Base-by-base conservation (phyloP, 1,284 basidiomycete genomes). In the Ganoderma meredithae region DNA sequence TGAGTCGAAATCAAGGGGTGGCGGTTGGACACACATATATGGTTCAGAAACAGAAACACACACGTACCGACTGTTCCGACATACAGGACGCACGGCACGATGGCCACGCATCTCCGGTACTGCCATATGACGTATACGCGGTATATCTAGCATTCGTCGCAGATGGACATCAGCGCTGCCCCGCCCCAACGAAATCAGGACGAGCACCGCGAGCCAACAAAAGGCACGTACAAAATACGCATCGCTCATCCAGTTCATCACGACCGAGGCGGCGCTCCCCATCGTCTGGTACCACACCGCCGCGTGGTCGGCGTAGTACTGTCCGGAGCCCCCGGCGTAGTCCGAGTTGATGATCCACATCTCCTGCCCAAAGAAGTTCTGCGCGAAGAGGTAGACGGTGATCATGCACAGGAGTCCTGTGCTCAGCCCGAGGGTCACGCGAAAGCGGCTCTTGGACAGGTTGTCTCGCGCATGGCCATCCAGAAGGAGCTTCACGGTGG, bases 321-420 rank as follows among this genome's bases (percentile, higher is more conserved):
- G 44, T 0, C 36, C 65, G 17, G 63, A 62, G n/a, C 73, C 73
- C 15, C 73, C 71, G 1, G 68, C 64, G 49, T 72, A 72, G 62
- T 66, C 52, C 3, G 41, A 60, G 49, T 74, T 62, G 13, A 68
- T 69, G 36, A 74, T 68, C 71, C 71, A 74, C 73, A 71, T 71
- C 56, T 69, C 65, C 56, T 73, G 60, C 12, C 67, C 71, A 49
- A 74, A 74, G 15, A 69, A 61, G 6, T 60, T 60, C 27, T 74
- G 65, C 1, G 69, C 62, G 43, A 69, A 40, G 64, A 70, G 60
- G 47, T 62, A 69, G 19, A 74, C 64, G 39, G 71, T 73, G 60
- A 70, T 68, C 56, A 73, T 58, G 53, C 67, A 12, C 1, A 74
- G 55, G 12, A 74, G 55, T 0, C 31, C 61, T 0, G 67, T 72